Evolutionary conservation across 2,329 filamentous ascomycete genomes (phyloP).

Genomic region (Epichloe coenophiala): DNA sequence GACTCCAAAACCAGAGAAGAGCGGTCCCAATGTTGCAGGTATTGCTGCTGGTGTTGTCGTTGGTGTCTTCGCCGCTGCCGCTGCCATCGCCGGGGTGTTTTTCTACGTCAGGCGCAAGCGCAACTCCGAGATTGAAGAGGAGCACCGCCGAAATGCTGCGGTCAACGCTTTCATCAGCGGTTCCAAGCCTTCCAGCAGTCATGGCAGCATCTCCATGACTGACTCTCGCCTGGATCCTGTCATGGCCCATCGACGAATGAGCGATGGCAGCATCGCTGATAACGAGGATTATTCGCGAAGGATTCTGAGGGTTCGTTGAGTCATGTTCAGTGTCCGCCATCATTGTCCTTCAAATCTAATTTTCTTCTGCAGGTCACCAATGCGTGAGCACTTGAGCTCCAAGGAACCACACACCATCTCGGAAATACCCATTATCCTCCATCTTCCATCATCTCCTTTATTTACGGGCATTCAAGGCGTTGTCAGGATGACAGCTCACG

Average conservation of each 20-base stretch:
- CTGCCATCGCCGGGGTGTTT: slow-evolving; percentile 53
- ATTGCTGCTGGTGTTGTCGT: slow-evolving; percentile 84
- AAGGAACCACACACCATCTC: neutral
- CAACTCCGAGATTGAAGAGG: slow-evolving; percentile 67
- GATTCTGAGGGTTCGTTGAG: slow-evolving; percentile 72
- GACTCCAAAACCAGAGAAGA: slow-evolving; percentile 12
- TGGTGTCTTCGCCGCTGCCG: slow-evolving; percentile 57
- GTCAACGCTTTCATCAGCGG: slow-evolving; percentile 63
- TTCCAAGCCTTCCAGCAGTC: slow-evolving; percentile 47
- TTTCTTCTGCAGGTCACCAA: slow-evolving; percentile 37
- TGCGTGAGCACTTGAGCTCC: slow-evolving; percentile 28
- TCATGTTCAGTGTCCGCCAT: neutral
- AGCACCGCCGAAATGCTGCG: slow-evolving; percentile 68
- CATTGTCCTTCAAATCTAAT: neutral
- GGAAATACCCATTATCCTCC: slow-evolving; percentile 11
- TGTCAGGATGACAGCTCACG: slow-evolving; percentile 26
- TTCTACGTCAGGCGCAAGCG: slow-evolving; percentile 64
- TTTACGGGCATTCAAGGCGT: slow-evolving; percentile 28
- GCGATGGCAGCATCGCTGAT: slow-evolving; percentile 91
- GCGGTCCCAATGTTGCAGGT: slow-evolving; percentile 57
- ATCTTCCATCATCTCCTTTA: slow-evolving; percentile 16
- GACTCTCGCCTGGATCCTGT: slow-evolving; percentile 81
- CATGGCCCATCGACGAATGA: slow-evolving; percentile 71
- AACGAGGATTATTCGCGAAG: slow-evolving; percentile 93
- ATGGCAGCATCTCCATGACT: slow-evolving; percentile 55